These are phyloP conservation scores for Magnolia kwangsiensis DNA, from an alignment of 164 flowering plant species.

Conservation along the genomic window DNA sequence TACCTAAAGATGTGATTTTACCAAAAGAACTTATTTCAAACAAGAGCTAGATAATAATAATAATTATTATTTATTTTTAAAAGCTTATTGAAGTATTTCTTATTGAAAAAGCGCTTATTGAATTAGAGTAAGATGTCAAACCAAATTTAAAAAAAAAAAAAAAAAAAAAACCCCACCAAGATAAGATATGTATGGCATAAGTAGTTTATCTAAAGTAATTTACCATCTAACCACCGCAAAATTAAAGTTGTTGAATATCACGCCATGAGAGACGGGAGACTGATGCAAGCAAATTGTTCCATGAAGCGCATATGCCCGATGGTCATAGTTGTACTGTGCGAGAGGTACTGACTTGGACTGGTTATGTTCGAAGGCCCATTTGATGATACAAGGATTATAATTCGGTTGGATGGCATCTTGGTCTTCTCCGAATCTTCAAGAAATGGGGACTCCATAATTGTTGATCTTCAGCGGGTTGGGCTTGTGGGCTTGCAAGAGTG, in stretches of 20 bases:
- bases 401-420: slow-evolving; percentile 25
- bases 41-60: too few relatives aligned
- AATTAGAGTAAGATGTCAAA: too few relatives aligned
- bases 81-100: too few relatives aligned
- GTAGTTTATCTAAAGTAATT: too few relatives aligned
- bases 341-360: slow-evolving; percentile 19
- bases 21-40: too few relatives aligned
- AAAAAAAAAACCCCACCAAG: too few relatives aligned
- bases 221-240: too few relatives aligned
- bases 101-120: too few relatives aligned
- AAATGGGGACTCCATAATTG: slow-evolving; percentile 27
- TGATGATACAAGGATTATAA: slow-evolving; percentile 9
- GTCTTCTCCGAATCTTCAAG: slow-evolving; percentile 26
- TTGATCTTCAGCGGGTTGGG: slow-evolving; percentile 43
- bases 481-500: slow-evolving; percentile 45
- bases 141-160: too few relatives aligned
- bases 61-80: too few relatives aligned
- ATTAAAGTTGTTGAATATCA: slow-evolving; percentile 11
- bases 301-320: slow-evolving; percentile 19
- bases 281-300: slow-evolving; percentile 26
- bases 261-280: slow-evolving; percentile 33
- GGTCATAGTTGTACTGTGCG: slow-evolving; percentile 22
- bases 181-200: too few relatives aligned
- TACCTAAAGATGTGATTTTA: too few relatives aligned
- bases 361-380: slow-evolving; percentile 20